A percentile compares a stretch with the other conserved stretches of the same genome.
These are phyloP conservation scores for Leucogyrophana mollusca DNA, from an alignment of 768 basidiomycete genomes.

Conservation along the genomic window DNA sequence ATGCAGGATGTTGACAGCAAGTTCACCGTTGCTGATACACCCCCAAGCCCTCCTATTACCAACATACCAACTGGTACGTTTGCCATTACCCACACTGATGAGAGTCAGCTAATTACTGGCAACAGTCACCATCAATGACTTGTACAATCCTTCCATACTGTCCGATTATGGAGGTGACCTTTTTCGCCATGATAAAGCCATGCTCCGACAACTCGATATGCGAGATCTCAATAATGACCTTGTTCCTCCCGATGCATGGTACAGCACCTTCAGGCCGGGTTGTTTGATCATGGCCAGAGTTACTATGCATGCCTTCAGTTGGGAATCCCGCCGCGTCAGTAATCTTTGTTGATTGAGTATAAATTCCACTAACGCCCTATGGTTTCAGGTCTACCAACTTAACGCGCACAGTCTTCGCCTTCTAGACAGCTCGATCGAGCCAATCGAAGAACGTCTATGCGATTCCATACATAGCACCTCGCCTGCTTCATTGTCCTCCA, in stretches of 20 bases:
- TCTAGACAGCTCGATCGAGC: no score
- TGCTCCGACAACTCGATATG: neutral
- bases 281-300: neutral
- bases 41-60: neutral
- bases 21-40: neutral
- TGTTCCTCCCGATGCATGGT: neutral
- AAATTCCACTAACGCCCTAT: no score
- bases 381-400: no score
- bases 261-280: neutral
- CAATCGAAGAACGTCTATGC: no score
- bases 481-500: no score
- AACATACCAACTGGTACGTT: neutral
- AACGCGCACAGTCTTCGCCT: no score
- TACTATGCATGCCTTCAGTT: neutral
- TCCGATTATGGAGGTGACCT: neutral
- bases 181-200: neutral
- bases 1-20: neutral
- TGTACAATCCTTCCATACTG: neutral
- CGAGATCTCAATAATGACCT: neutral
- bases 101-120: no score
- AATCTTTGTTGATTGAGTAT: no score
- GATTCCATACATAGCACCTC: no score
- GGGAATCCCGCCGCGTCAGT: no score
- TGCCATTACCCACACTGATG: neutral
- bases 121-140: neutral